Evolutionary conservation across 257 asterid species (phyloP), one percentile per base, ranked within the genome.

Genomic region (Eucommia ulmoides): DNA sequence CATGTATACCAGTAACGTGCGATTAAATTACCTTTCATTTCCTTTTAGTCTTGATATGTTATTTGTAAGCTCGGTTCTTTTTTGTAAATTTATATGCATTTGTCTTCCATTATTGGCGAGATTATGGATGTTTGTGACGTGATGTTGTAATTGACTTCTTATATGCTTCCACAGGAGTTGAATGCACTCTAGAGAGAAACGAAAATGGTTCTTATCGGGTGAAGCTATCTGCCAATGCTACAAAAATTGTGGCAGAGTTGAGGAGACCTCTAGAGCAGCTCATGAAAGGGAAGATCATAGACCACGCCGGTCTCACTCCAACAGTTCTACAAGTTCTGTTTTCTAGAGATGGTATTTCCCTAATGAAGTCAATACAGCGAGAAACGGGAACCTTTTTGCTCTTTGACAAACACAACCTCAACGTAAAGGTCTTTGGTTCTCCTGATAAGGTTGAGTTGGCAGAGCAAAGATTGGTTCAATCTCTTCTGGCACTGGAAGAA

Each of bases 201-300:
- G 76, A 52, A 17, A 77, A 67, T 29, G 96, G 93, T 54, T 68
- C 87, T 22, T 78, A 65, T 57, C 74, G 81, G 42, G 93, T 91
- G 33, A 82, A 67, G 77, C 66, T 86, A 59, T 80, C 93, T 69
- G 98, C 94, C 38, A 53, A 53, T 51, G 93, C 93, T 59, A 91
- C 96, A 25, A 83, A 69, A 77, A 55, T 48, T 7, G 84, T 91
- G 58, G 88, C 82, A 22, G 98, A 91, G 58, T 47, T 79, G 65
- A 79, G 93, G 56, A 71, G 65, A 48, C 91, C 89, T 8, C 56
- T 91, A 35, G 81, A 81, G 66, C 65, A 52, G 54, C 89, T 85
- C 57, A 79, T 80, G 88, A 76, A 73, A 61, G 98, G 98, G 53
- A 77, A 65, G 33, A 53, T 48, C 26, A 19, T 91, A 52, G 65